Conservation (phyloP, 1,284 basidiomycete genomes). For the Apiotrichum laibachii region DNA sequence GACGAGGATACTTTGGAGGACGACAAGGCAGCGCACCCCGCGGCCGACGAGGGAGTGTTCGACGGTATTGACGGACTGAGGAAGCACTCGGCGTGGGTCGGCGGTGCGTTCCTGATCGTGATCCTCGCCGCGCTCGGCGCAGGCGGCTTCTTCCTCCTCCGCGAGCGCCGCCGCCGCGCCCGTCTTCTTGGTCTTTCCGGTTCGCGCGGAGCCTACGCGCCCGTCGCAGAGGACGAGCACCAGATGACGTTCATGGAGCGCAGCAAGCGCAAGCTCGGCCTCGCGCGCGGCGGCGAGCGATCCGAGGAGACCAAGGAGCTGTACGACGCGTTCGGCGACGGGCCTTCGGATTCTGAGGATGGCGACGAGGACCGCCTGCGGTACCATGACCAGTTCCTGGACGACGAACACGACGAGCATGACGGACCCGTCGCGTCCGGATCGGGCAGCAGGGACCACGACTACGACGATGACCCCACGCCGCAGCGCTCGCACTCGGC, state of each 20-base stretch:
- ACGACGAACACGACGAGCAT: constrained; percentile 42
- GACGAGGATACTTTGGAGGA: constrained; percentile 25
- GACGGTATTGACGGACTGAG: constrained; percentile 73
- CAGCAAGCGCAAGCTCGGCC: constrained; percentile 32
- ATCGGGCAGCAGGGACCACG: constrained; percentile 18
- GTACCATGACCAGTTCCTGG: constrained; percentile 51
- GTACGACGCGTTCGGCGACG: constrained; percentile 87
- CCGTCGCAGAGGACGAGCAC: constrained; percentile 66
- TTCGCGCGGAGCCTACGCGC: constrained; percentile 62
- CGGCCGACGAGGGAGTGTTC: constrained; percentile 78
- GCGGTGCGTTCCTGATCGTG: constrained; percentile 71
- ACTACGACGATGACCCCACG: constrained; percentile 18
- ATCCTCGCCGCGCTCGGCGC: constrained; percentile 61
- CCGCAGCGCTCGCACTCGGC: background rate
- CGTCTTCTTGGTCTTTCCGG: constrained; percentile 32
- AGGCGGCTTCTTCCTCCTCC: constrained; percentile 57
- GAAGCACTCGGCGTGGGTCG: constrained; percentile 77
- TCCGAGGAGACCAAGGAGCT: constrained; percentile 61
- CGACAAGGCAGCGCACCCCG: constrained; percentile 19
- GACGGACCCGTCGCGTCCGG: constrained; percentile 6
- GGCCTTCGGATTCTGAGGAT: constrained; percentile 43
- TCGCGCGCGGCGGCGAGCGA: constrained; percentile 48
- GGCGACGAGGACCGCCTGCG: constrained; percentile 38
- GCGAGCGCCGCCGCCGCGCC: constrained; percentile 58
- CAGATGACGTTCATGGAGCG: constrained; percentile 65